Percentiles rank a stretch among this genome's conserved stretches.
phyloP scores from a whole-genome alignment of 1,139 yeast genomes.

The Arxiozyma heterogenica region DNA sequence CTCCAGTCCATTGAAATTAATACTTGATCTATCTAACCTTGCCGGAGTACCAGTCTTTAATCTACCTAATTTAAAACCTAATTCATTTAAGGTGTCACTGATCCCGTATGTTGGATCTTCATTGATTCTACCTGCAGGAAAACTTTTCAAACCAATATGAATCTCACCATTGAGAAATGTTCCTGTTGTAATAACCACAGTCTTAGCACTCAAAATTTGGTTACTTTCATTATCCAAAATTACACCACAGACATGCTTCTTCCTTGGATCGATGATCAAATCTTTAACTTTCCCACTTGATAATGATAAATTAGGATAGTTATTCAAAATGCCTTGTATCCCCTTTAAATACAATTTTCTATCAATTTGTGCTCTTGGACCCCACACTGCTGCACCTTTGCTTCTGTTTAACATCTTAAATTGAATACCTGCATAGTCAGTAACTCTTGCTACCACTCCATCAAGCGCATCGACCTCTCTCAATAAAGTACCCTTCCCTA shows the following conservation, averaged over 20 bases:
- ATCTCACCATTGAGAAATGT: slow-evolving; percentile 92
- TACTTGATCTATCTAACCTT: slow-evolving; percentile 61
- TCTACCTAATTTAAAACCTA: slow-evolving; percentile 80
- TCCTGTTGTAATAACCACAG: slow-evolving; percentile 88
- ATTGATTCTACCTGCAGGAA: slow-evolving; percentile 90
- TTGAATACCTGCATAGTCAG: slow-evolving; percentile 89
- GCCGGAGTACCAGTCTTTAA: slow-evolving; percentile 98
- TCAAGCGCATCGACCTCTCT: slow-evolving; percentile 94
- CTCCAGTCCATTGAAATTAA: slow-evolving; percentile 51
- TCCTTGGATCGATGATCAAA: slow-evolving; percentile 47
- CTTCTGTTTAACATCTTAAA: slow-evolving; percentile 80
- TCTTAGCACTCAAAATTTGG: slow-evolving; percentile 45
- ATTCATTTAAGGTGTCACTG: slow-evolving; percentile 61
- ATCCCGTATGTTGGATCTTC: slow-evolving; percentile 89
- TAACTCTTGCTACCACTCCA: slow-evolving; percentile 77
- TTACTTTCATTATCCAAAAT: slow-evolving; percentile 53
- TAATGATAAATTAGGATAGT: slow-evolving; percentile 46
- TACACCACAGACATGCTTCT: slow-evolving; percentile 52
- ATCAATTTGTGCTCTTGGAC: slow-evolving; percentile 95
- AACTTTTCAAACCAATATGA: slow-evolving; percentile 71
- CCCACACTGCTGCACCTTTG: slow-evolving; percentile 97
- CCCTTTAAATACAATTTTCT: slow-evolving; percentile 65
- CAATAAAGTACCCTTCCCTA: slow-evolving; percentile 89
- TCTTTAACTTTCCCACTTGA: slow-evolving; percentile 77
- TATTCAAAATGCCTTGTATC: slow-evolving; percentile 58